Base-by-base conservation (phyloP, 257 asterid genomes). In the Voacanga thouarsii region DNA sequence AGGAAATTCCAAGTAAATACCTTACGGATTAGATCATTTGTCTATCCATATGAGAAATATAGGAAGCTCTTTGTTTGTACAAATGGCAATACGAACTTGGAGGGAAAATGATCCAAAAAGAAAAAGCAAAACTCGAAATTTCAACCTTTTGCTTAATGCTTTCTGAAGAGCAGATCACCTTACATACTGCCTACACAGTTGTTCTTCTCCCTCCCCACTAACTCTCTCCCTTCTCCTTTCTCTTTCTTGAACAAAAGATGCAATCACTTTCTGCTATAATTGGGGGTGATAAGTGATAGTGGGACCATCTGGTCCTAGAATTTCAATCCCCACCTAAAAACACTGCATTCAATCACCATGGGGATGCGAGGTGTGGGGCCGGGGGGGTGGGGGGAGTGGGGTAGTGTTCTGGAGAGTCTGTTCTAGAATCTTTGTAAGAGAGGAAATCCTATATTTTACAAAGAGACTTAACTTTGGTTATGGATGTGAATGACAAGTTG, bases 401-500 rank as follows among this genome's bases (percentile, higher is more conserved):
- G 65, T 45, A 50, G 5, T 12, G 56, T 15, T 12, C 56, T 51
- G 56, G 2, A 16, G 41, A 16, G 71, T 65, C 76, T 75, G 51
- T 30, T 75, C 61, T 75, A 70, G 47, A 24, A 55, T 68, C 21
- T 26, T 69, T 50, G 68, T 49, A 24, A 33, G 53, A 72, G 15
- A 63, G 72, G 71, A 47, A 33, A 37, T 65, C 21, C 57, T 44
- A 23, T 33, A 53, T 49, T 57, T 11, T 19, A 66, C 53, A 59
- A 26, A 39, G 18, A 33, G 69, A 41, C 56, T 19, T 45, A 71
- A 60, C 75, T 78, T 51, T 78, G 75, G 69, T 78, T 68, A 78
- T 78, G 77, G 80, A 74, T 67, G 75, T 82, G 63, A 67, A 82
- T 30, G 76, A 82, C 85, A 82, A 82, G 61, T 82, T 75, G 80